Evolutionary conservation across 2,329 filamentous ascomycete genomes (phyloP), one percentile per base, ranked within the genome.

Genomic region (Zasmidium citrigriseum): DNA sequence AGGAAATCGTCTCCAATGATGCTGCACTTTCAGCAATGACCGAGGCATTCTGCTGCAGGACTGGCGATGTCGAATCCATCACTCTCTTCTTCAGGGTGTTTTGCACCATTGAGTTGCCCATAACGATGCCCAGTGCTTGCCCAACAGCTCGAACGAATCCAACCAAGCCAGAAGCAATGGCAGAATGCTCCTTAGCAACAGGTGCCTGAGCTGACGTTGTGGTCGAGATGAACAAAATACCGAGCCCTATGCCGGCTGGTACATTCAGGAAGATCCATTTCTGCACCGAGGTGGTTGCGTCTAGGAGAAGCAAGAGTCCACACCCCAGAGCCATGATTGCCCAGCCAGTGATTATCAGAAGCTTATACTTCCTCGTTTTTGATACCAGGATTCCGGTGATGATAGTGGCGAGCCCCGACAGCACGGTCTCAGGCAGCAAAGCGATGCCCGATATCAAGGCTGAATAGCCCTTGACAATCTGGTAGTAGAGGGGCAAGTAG

Each of bases 171-270:
- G 54, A 47, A 4, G 57, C 55, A 25, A 57, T 52, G 18, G 57
- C 57, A n/a, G 46, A 38, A 20, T 62, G 49, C 23, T 60, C 47
- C 16, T 29, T n/a, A 21, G 78, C 75, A 1, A 82, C 79, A 0
- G 85, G 78, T 9, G 87, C 87, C 72, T 90, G 88, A 18, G 89
- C 81, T 1, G 83, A 81, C 25, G 89, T 82, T 0, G 78, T 80
- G 74, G 88, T 83, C 14, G 82, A 77, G 0, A 87, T 82, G 72
- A 89, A 88, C 7, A 90, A 75, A 55, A 89, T 80, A 1, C 87
- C 88, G 2, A 84, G 80, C 14, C 87, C 87, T 3, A 88, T 52
- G 0, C 86, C 86, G 11, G 83, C 74, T 16, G 85, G 77, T 5
- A 89, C 68, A 65, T 84, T 86, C 47, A 89, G 73, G 66, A 87